These are phyloP conservation scores for Chlorella sorokiniana DNA, from an alignment of 139 green algal species.

Conservation along the genomic window DNA sequence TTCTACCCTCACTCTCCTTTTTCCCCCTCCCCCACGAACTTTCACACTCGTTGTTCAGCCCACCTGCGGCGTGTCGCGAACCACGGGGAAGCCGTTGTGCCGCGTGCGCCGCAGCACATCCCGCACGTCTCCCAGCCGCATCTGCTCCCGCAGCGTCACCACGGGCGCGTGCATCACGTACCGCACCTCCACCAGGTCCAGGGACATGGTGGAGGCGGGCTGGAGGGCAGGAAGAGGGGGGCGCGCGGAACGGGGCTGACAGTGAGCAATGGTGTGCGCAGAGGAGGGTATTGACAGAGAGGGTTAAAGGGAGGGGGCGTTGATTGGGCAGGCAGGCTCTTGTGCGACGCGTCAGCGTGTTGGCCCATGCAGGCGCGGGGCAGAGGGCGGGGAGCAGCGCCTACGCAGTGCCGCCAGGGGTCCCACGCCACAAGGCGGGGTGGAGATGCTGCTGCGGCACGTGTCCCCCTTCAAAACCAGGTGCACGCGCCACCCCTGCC, in stretches of 20 bases:
- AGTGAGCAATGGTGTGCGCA: neutral
- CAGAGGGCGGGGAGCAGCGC: too few species aligned
- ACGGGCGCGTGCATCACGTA: slow-evolving; percentile 72
- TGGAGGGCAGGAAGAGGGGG: neutral
- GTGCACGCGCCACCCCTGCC: neutral
- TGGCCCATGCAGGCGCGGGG: too few species aligned
- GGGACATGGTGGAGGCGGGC: slow-evolving; percentile 27
- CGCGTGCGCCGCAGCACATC: slow-evolving; percentile 61
- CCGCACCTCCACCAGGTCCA: slow-evolving; percentile 71
- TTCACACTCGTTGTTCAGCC: too few species aligned
- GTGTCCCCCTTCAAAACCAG: neutral
- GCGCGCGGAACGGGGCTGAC: neutral
- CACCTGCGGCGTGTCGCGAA: slow-evolving; percentile 48
- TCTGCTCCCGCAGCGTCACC: slow-evolving; percentile 62
- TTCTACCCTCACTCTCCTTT: neutral
- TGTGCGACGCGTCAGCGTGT: too few species aligned
- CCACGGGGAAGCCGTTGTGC: slow-evolving; percentile 75
- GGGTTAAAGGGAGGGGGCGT: too few species aligned
- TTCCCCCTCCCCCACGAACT: neutral
- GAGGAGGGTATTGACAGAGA: neutral
- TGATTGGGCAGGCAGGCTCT: too few species aligned
- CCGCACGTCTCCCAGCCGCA: slow-evolving; percentile 56
- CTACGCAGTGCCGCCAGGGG: too few species aligned
- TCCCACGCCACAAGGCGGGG: too few species aligned
- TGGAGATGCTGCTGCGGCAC: too few species aligned